These are phyloP conservation scores for Leptographium procerum DNA, from an alignment of 2,329 filamentous ascomycete genomes.

Conservation along the genomic window DNA sequence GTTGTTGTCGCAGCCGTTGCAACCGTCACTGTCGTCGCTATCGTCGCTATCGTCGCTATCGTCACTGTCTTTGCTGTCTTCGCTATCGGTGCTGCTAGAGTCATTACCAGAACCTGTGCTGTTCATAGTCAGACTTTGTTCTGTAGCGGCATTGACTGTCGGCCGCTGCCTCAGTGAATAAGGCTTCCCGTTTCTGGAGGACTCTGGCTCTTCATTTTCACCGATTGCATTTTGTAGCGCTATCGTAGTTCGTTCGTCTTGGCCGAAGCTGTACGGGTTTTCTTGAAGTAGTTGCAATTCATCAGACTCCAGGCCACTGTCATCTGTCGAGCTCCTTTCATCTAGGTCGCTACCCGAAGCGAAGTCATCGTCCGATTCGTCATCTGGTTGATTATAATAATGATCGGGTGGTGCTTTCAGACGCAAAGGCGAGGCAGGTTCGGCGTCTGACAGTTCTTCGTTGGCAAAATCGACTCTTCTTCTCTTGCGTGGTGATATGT, in stretches of 20 bases:
- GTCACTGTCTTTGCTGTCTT: not conserved
- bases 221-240: not conserved
- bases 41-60: not conserved
- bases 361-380: constrained; percentile 19
- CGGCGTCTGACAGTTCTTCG: constrained; percentile 5
- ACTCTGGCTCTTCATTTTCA: not conserved
- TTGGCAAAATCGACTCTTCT: constrained; percentile 38
- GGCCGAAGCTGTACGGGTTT: constrained; percentile 14
- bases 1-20: constrained; percentile 5
- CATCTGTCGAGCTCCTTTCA: constrained; percentile 10
- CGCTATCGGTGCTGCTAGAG: not conserved
- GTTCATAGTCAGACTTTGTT: not conserved
- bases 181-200: not conserved
- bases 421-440: constrained; percentile 25
- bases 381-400: constrained; percentile 18
- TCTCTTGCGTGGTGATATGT: constrained; percentile 71
- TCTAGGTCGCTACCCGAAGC: constrained; percentile 11
- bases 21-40: constrained; percentile 11
- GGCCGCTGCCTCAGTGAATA: not conserved
- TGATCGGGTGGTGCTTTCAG: constrained; percentile 13
- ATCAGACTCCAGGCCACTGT: constrained; percentile 11
- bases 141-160: not conserved
- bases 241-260: not conserved
- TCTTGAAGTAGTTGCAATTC: constrained; percentile 32
- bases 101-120: not conserved